These are phyloP conservation scores for Typha latifolia DNA, from an alignment of 176 grass and related monocot species.

Conservation along the genomic window DNA sequence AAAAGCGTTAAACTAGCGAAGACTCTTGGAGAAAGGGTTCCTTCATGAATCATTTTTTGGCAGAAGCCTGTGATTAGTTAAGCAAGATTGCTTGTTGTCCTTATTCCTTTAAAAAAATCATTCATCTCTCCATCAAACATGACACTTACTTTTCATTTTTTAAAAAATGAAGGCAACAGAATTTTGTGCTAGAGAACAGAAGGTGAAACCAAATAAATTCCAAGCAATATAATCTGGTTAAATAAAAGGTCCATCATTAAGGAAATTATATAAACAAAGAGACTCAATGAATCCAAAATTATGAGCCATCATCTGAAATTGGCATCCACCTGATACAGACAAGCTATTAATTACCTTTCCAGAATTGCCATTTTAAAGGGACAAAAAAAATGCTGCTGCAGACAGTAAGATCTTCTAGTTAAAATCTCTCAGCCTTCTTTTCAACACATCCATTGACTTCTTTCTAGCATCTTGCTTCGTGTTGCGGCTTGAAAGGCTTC, in stretches of 20 bases:
- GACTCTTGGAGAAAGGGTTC: no score
- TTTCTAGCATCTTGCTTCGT: conserved; percentile 61
- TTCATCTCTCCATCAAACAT: no score
- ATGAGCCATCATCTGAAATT: not conserved
- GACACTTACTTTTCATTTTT: no score
- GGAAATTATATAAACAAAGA: not conserved
- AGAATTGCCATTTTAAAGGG: not conserved
- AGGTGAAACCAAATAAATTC: not conserved
- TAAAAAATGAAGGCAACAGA: not conserved
- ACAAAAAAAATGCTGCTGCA: not conserved
- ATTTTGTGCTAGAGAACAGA: not conserved
- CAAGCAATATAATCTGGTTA: not conserved
- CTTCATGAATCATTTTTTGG: no score
- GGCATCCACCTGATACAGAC: not conserved
- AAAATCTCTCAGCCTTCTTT: conserved; percentile 88
- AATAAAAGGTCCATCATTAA: not conserved
- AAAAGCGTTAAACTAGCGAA: no score
- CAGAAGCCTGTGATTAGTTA: no score
- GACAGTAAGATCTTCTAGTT: conserved; percentile 19
- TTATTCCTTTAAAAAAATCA: no score
- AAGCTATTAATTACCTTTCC: not conserved
- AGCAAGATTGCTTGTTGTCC: no score
- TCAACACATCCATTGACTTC: conserved; percentile 88
- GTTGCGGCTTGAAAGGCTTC: conserved; percentile 64
- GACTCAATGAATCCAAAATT: not conserved